These are phyloP conservation scores for Paramyrothecium sp. DNA, from an alignment of 2,329 filamentous ascomycete genomes.

Conservation along the genomic window DNA sequence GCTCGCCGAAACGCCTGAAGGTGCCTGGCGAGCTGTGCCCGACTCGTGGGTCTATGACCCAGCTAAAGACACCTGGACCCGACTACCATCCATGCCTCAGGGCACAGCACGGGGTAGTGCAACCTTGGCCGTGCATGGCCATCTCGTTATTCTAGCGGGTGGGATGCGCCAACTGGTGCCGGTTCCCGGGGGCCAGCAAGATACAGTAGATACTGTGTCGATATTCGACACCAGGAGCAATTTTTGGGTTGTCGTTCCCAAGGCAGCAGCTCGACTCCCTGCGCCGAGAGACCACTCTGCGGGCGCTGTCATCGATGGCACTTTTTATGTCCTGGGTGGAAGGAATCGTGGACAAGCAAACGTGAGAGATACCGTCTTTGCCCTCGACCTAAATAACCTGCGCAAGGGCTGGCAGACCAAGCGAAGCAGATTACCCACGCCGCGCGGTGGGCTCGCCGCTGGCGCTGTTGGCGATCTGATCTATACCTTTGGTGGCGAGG, in stretches of 20 bases:
- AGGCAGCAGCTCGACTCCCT: conserved; percentile 22
- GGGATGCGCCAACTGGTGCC: conserved; percentile 26
- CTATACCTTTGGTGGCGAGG: conserved; percentile 37
- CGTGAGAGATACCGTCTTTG: conserved; percentile 30
- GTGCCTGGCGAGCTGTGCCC: conserved; percentile 21
- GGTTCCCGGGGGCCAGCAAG: conserved; percentile 13
- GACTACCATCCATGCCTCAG: conserved; percentile 21
- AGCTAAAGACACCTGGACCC: conserved; percentile 20
- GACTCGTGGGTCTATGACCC: conserved; percentile 29
- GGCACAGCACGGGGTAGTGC: conserved; percentile 28
- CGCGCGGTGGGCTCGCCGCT: conserved; percentile 30
- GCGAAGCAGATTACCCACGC: conserved; percentile 30
- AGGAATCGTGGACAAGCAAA: conserved; percentile 26
- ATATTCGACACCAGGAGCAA: conserved; percentile 25
- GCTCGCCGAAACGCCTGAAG: conserved; percentile 18
- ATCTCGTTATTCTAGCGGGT: conserved; percentile 34
- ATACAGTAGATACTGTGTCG: conserved; percentile 24
- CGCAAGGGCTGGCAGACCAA: conserved; percentile 24
- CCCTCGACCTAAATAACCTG: conserved; percentile 25
- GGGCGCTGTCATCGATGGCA: conserved; percentile 23
- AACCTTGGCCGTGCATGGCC: conserved; percentile 24
- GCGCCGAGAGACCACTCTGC: conserved; percentile 32
- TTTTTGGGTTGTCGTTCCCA: conserved; percentile 24
- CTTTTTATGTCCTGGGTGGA: conserved; percentile 35
- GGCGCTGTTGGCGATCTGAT: conserved; percentile 22